Conservation (phyloP, 192 early-diverging fungal species). For the Linnemannia zychae region DNA sequence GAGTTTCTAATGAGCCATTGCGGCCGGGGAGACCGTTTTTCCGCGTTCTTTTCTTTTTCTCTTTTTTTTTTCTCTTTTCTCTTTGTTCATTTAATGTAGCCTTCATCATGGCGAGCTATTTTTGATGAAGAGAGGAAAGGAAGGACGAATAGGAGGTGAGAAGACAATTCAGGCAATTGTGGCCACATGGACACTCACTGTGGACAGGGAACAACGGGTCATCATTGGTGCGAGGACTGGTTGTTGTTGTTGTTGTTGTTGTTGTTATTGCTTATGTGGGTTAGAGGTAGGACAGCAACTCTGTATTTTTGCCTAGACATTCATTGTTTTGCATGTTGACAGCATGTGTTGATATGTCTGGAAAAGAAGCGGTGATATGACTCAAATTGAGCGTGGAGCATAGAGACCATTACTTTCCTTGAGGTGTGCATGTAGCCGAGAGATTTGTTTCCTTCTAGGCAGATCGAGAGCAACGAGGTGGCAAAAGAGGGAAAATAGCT, state of each 20-base stretch:
- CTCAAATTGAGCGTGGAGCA: no score
- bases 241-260: background rate
- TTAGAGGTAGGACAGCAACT: no score
- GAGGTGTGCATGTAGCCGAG: background rate
- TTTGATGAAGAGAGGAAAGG: background rate
- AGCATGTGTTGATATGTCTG: no score
- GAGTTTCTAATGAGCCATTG: background rate
- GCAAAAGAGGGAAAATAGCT: no score
- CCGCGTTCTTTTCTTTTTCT: conserved; percentile 2
- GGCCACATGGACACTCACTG: background rate
- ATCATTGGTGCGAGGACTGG: background rate
- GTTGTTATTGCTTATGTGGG: no score
- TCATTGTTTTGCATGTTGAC: no score
- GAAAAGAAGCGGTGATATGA: no score
- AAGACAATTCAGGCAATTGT: background rate
- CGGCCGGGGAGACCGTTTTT: background rate
- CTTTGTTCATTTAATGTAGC: background rate
- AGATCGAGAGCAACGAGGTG: background rate
- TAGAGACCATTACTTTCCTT: no score
- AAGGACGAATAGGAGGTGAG: background rate
- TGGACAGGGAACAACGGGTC: background rate
- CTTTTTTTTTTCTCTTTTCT: background rate
- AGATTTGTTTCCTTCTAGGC: background rate
- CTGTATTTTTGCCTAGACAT: no score
- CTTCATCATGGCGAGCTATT: background rate